Evolutionary conservation across 2,329 filamentous ascomycete species (phyloP).

Genomic region (Hypoxylon sp.): DNA sequence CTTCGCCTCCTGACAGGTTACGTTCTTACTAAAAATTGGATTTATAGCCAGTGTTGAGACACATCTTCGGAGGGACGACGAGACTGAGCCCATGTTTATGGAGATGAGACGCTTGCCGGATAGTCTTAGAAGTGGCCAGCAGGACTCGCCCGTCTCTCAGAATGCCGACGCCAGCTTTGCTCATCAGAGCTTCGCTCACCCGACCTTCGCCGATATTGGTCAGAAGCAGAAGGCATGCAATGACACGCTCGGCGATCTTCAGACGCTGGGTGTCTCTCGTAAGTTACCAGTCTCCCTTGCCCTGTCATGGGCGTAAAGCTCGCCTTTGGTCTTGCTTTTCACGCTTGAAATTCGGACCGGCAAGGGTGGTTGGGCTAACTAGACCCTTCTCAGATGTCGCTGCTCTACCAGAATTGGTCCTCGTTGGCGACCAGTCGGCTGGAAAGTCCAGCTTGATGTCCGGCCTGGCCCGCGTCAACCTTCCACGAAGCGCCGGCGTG

Average conservation of each 20-base stretch:
- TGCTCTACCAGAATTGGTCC: slow-evolving; percentile 80
- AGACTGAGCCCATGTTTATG: slow-evolving; percentile 46
- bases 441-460: slow-evolving; percentile 77
- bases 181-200: slow-evolving; percentile 52
- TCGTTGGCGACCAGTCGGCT: slow-evolving; percentile 86
- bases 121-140: slow-evolving; percentile 15
- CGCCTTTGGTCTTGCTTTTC: not conserved
- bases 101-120: slow-evolving; percentile 42
- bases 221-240: slow-evolving; percentile 74
- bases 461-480: slow-evolving; percentile 67
- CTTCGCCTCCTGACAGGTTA: not conserved
- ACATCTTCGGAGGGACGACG: slow-evolving; percentile 40
- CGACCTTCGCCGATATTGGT: slow-evolving; percentile 67
- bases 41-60: slow-evolving; percentile 47
- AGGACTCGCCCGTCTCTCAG: slow-evolving; percentile 43
- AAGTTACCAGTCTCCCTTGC: slow-evolving; percentile 11
- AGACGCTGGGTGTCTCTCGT: slow-evolving; percentile 77
- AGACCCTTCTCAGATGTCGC: slow-evolving; percentile 61
- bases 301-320: not conserved
- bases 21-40: slow-evolving; percentile 15
- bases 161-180: slow-evolving; percentile 47
- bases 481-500: slow-evolving; percentile 62
- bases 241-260: slow-evolving; percentile 74
- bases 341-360: not conserved
- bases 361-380: not conserved